Conservation (phyloP, 257 asterid genomes). For the Primulina huaijiensis region DNA sequence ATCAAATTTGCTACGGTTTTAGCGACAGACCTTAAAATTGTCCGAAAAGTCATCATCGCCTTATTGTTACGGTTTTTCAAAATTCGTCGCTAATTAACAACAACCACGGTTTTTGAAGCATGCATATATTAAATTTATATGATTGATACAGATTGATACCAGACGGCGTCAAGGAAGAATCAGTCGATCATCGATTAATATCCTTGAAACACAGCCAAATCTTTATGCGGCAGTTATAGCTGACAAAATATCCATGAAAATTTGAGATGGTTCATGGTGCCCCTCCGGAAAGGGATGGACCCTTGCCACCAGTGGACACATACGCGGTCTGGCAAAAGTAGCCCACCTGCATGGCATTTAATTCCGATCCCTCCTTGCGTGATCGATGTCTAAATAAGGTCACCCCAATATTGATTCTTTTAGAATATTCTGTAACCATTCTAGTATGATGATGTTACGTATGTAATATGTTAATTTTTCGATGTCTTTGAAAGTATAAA, state of each 20-base stretch:
- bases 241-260: constrained; percentile 77
- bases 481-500: not conserved
- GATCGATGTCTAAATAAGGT: constrained; percentile 27
- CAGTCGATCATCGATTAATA: constrained; percentile 67
- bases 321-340: constrained; percentile 90
- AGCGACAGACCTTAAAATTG: too few relatives aligned
- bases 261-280: constrained; percentile 90
- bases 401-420: not conserved
- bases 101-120: too few relatives aligned
- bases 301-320: constrained; percentile 69
- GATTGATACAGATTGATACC: constrained; percentile 51
- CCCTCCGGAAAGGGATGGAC: constrained; percentile 86
- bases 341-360: not conserved
- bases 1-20: too few relatives aligned
- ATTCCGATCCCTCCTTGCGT: not conserved
- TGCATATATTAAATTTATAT: constrained; percentile 2
- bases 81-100: too few relatives aligned
- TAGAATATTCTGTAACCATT: not conserved
- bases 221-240: constrained; percentile 79
- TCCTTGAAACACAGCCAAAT: constrained; percentile 72
- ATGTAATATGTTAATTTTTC: not conserved
- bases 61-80: too few relatives aligned
- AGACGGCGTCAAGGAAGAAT: constrained; percentile 60
- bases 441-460: not conserved
- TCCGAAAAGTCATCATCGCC: too few relatives aligned